Conservation (phyloP, 305 asterid species). For the Fraxinus sp. region DNA sequence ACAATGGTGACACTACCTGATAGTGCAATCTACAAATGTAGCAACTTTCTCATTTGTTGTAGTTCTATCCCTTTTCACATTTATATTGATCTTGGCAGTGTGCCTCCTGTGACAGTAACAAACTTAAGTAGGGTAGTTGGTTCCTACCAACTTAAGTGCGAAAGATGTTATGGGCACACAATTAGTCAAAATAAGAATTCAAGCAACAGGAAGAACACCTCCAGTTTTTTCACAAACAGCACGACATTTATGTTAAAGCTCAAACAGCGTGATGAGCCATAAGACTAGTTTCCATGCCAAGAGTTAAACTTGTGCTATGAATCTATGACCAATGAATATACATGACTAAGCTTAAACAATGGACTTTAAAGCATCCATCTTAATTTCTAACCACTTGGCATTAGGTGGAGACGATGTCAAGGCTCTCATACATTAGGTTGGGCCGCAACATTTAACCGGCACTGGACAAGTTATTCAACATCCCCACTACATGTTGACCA, state of each 20-base stretch:
- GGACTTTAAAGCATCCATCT: not conserved
- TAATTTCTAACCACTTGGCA: conserved; percentile 12
- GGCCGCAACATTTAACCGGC: not conserved
- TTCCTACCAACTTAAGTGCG: not conserved
- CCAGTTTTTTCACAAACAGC: not conserved
- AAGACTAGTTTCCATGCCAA: conserved; percentile 9
- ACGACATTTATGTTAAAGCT: conserved; percentile 5
- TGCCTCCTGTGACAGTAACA: conserved; percentile 50
- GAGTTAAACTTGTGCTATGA: not conserved
- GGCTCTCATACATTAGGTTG: not conserved
- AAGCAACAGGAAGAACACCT: not conserved
- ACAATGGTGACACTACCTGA: conserved; percentile 49
- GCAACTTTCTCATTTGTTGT: conserved; percentile 52
- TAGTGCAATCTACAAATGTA: conserved; percentile 47
- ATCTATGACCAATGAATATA: not conserved
- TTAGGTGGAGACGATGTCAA: conserved; percentile 1
- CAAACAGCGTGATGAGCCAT: not conserved
- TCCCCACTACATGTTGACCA: not conserved
- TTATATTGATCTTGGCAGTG: conserved; percentile 38
- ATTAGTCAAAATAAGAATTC: conserved; percentile 6
- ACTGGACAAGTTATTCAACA: not conserved
- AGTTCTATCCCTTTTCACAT: conserved; percentile 41
- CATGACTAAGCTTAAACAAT: not conserved
- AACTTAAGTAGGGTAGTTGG: conserved; percentile 14
- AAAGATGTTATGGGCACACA: not conserved